Evolutionary conservation across 2,329 filamentous ascomycete genomes (phyloP), one percentile per base, ranked within the genome.

Genomic region (Trichoderma sp.): DNA sequence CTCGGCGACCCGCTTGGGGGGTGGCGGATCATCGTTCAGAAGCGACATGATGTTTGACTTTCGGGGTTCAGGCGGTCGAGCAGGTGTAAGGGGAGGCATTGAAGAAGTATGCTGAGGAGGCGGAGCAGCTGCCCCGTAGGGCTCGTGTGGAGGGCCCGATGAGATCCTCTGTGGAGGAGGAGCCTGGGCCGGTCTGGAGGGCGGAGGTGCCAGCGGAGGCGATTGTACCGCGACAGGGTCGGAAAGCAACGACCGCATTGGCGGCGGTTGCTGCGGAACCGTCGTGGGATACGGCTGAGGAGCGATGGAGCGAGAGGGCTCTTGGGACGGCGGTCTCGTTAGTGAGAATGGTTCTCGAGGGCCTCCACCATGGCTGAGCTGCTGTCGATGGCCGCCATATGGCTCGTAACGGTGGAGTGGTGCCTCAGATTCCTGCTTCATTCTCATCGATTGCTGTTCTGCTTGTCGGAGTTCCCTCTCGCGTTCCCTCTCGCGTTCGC

Each of bases 41-140:
- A 90, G 76, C 0, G 86, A 86, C 83, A 89, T 88, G 69, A 90
- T 83, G 70, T 80, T 89, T 15, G 87, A 89, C 78, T 89, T 89
- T n/a, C 84, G 82, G 56, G 78, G 78, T 71, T 86, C 84, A 2
- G 84, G 75, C 45, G 81, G 76, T 32, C 81, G 77, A 25, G 81
- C 76, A 9, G 79, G 79, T 3, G 79, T 78, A n/a, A 74, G 71
- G 5, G 69, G 71, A 17, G 76, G 73, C 32, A 75, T 71, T n/a
- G 78, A 74, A 13, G 76, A 73, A 32, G 71, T 64, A 45, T 77
- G 70, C 42, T 74, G 73, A 54, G 77, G 72, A 54, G 77, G 72
- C 19, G 76, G 71, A 13, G 70, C 68, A 17, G 70, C 68, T 10
- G 74, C 70, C 37, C 73, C 68, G 58, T 78, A 80, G 9, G 71